Conservation (phyloP, 306 rosid genomes). For the Vigna hirtella region DNA sequence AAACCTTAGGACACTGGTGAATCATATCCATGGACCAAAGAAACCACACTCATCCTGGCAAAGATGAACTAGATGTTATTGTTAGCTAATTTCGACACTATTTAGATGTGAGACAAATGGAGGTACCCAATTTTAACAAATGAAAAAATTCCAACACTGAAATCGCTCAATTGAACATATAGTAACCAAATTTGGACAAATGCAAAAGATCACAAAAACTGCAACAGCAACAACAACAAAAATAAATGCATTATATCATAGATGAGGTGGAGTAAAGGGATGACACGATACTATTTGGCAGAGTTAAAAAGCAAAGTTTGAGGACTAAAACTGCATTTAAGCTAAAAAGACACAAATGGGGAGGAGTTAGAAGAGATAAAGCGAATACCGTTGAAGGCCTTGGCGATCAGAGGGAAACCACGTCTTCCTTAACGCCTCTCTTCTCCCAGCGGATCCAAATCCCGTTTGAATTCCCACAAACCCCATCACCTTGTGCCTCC, state of each 20-base stretch:
- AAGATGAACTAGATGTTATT: background rate
- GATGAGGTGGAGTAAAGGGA: background rate
- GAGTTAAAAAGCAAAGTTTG: no score
- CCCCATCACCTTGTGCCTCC: slow-evolving; percentile 79
- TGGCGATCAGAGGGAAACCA: slow-evolving; percentile 94
- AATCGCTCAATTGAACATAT: background rate
- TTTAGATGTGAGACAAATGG: background rate
- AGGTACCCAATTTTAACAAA: background rate
- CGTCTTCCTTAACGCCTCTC: slow-evolving; percentile 77
- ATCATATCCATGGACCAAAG: no score
- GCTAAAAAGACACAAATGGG: background rate
- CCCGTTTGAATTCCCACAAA: slow-evolving; percentile 94
- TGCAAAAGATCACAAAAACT: background rate
- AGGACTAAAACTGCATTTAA: background rate
- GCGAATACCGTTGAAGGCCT: slow-evolving; percentile 72
- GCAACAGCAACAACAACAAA: background rate
- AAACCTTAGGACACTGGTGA: no score
- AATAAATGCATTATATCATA: no score
- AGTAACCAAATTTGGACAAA: background rate
- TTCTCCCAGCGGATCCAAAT: slow-evolving; percentile 78
- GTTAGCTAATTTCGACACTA: background rate
- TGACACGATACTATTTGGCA: no score
- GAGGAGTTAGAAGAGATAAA: background rate
- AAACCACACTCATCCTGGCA: no score
- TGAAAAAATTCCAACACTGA: background rate